These are phyloP conservation scores for Bisporella sp. DNA, from an alignment of 2,329 filamentous ascomycete genomes.

Conservation along the genomic window DNA sequence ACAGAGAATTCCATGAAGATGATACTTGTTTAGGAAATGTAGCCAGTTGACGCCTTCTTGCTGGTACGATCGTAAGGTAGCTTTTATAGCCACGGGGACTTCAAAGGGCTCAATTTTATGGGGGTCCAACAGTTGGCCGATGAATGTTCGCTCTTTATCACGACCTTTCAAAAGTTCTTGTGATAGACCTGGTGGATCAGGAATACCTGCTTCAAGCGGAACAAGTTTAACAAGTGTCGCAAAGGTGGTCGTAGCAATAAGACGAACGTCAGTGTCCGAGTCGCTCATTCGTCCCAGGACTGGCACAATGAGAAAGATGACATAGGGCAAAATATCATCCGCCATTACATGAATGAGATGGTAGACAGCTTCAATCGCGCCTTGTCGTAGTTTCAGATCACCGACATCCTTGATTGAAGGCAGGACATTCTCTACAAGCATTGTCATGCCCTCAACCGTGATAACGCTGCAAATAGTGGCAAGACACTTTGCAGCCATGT, in stretches of 20 bases:
- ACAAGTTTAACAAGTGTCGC: constrained; percentile 96
- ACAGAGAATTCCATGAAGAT: constrained; percentile 95
- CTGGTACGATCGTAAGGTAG: constrained; percentile 91
- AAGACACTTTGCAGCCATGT: constrained; percentile 94
- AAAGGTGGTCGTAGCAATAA: constrained; percentile 94
- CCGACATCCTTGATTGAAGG: constrained; percentile 87
- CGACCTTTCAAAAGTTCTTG: constrained; percentile 81
- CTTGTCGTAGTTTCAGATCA: constrained; percentile 84
- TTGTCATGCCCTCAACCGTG: constrained; percentile 90
- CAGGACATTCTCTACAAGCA: constrained; percentile 85
- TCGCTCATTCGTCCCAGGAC: constrained; percentile 98
- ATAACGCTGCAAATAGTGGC: constrained; percentile 97
- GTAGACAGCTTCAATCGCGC: constrained; percentile 91
- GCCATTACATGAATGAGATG: constrained; percentile 98
- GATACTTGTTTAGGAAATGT: constrained; percentile 95
- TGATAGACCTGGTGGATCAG: constrained; percentile 89
- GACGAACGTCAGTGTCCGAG: constrained; percentile 88
- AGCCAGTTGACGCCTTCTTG: constrained; percentile 99
- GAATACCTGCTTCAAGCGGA: constrained; percentile 92
- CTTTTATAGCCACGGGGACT: constrained; percentile 95
- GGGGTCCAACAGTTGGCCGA: constrained; percentile 89
- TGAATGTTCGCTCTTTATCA: constrained; percentile 93
- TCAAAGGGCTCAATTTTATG: constrained; percentile 94
- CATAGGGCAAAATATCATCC: constrained; percentile 89
- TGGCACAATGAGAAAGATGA: constrained; percentile 97